A percentile compares a stretch with the other conserved stretches of the same genome.
phyloP scores from a whole-genome alignment of 495 filamentous ascomycete species.

The Penicillium pulvis region DNA sequence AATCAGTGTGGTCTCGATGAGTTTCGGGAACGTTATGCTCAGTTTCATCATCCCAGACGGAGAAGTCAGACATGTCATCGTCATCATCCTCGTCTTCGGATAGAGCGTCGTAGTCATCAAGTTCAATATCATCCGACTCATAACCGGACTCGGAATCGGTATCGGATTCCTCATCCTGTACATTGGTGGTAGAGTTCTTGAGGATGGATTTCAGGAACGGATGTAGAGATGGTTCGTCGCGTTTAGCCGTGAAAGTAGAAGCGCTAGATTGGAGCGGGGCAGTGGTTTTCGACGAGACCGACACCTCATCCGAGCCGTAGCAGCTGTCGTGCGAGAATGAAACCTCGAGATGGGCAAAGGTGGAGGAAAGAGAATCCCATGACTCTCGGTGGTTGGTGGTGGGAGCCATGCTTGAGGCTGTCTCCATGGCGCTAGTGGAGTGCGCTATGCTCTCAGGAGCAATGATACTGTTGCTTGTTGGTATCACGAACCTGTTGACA shows the following conservation, averaged over 20 bases:
- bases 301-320: slow-evolving; percentile 49
- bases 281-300: slow-evolving; percentile 37
- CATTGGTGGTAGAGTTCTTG: slow-evolving; percentile 37
- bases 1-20: slow-evolving; percentile 37
- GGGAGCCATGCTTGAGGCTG: slow-evolving; percentile 27
- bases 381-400: slow-evolving; percentile 34
- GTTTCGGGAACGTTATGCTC: slow-evolving; percentile 35
- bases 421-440: neutral
- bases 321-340: slow-evolving; percentile 50
- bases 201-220: slow-evolving; percentile 43
- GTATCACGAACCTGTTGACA: slow-evolving; percentile 8
- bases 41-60: slow-evolving; percentile 40
- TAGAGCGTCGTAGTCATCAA: slow-evolving; percentile 37
- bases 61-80: slow-evolving; percentile 38
- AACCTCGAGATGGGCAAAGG: slow-evolving; percentile 42
- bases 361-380: slow-evolving; percentile 49
- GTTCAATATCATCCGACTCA: slow-evolving; percentile 42
- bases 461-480: neutral
- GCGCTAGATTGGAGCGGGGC: slow-evolving; percentile 26
- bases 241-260: slow-evolving; percentile 19
- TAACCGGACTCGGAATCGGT: slow-evolving; percentile 48
- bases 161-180: slow-evolving; percentile 30
- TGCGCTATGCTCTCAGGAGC: neutral
- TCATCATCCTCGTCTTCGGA: slow-evolving; percentile 35
- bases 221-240: slow-evolving; percentile 25